These are phyloP conservation scores for Tricholoma sp. DNA, from an alignment of 768 basidiomycete genomes.

Conservation along the genomic window DNA sequence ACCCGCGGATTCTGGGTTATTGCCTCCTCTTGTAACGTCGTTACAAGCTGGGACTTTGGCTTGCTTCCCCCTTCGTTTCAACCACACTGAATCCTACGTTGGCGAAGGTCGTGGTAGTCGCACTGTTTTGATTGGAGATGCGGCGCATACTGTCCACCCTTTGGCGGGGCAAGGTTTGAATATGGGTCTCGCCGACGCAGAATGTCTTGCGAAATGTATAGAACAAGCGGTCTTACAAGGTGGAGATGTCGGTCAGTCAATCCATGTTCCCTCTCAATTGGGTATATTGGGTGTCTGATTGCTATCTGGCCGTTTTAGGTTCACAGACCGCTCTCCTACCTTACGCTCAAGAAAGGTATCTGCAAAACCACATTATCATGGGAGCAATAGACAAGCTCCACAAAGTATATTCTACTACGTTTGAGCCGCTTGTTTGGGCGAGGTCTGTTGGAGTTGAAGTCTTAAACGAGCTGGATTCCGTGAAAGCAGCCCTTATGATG, in stretches of 20 bases:
- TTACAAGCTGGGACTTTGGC: slow-evolving; percentile 74
- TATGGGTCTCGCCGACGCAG: slow-evolving; percentile 84
- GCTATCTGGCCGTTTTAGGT: slow-evolving; percentile 35
- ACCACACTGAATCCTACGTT: slow-evolving; percentile 82
- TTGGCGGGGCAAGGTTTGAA: slow-evolving; percentile 96
- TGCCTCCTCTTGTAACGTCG: slow-evolving; percentile 72
- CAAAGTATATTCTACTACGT: slow-evolving; percentile 71
- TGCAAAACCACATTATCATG: slow-evolving; percentile 83
- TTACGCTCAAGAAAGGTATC: slow-evolving; percentile 79
- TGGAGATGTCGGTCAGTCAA: slow-evolving; percentile 72
- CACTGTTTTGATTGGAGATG: slow-evolving; percentile 91
- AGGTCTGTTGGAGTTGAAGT: slow-evolving; percentile 87
- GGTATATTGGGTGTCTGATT: background rate
- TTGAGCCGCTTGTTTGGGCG: slow-evolving; percentile 74
- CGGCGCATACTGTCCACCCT: slow-evolving; percentile 92
- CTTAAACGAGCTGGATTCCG: slow-evolving; percentile 77
- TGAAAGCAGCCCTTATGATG: slow-evolving; percentile 85
- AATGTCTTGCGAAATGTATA: slow-evolving; percentile 64
- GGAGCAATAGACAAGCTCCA: slow-evolving; percentile 85
- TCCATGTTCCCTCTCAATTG: background rate
- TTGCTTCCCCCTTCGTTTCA: slow-evolving; percentile 85
- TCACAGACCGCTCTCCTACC: slow-evolving; percentile 68
- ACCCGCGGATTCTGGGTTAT: slow-evolving; percentile 48
- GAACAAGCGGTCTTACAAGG: slow-evolving; percentile 52
- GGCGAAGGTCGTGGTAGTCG: slow-evolving; percentile 63